These are phyloP conservation scores for Orbilia oligospora DNA, from an alignment of 2,329 filamentous ascomycete species.

Conservation along the genomic window DNA sequence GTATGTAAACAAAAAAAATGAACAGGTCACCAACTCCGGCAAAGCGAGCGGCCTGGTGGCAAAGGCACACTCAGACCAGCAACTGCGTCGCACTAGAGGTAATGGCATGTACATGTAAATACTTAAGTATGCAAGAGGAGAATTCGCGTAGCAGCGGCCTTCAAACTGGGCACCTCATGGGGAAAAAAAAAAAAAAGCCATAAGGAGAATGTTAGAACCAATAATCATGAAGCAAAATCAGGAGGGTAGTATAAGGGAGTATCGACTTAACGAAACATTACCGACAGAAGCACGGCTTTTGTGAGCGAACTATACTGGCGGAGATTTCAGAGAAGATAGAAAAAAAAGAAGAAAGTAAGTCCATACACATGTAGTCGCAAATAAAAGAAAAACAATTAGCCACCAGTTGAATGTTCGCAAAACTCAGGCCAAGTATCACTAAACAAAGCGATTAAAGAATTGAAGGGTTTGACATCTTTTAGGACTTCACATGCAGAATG, in stretches of 20 bases:
- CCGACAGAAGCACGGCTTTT: slow-evolving; percentile 50
- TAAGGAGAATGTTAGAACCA: background rate
- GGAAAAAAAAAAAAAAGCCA: background rate
- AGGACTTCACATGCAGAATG: slow-evolving; percentile 43
- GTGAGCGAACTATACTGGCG: slow-evolving; percentile 10
- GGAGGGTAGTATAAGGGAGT: slow-evolving; percentile 12
- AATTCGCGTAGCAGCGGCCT: background rate
- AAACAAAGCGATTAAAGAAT: slow-evolving; percentile 19
- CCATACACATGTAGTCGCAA: slow-evolving; percentile 2
- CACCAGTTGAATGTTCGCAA: slow-evolving; percentile 26
- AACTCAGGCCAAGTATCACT: slow-evolving; percentile 17
- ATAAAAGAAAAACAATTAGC: slow-evolving; percentile 22
- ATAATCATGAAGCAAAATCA: slow-evolving; percentile 4
- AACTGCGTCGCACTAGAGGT: slow-evolving; percentile 39
- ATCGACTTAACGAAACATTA: slow-evolving; percentile 36
- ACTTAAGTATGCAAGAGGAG: background rate
- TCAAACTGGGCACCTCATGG: slow-evolving; percentile 6
- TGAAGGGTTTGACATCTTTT: slow-evolving; percentile 27
- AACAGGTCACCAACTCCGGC: slow-evolving; percentile 3
- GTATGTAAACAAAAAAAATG: slow-evolving; percentile 17
- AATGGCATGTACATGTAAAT: background rate
- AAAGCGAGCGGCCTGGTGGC: slow-evolving; percentile 48
- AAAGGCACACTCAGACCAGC: slow-evolving; percentile 42
- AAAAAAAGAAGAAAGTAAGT: background rate
- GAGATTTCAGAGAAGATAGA: background rate